Evolutionary conservation across 2,329 filamentous ascomycete species (phyloP), one percentile per base, ranked within the genome.

Genomic region (Penicillium psychrosexuale): DNA sequence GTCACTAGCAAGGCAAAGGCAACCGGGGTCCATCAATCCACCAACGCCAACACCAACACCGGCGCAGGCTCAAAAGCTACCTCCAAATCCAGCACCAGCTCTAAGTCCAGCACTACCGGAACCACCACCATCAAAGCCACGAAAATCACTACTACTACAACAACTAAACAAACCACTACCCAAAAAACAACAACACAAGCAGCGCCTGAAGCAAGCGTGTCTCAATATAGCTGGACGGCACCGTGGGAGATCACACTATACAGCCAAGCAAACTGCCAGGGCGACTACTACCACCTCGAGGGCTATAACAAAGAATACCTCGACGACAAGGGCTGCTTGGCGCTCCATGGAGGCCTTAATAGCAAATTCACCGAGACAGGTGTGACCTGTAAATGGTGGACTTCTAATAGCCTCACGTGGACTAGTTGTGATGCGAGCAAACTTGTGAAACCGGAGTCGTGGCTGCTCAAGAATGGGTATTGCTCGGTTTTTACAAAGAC

Each of bases 321-420:
- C 15, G 51, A 28, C 15, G 17, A 33, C 1, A 3, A n/a, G 2
- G 28, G 33, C 5, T 63, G 61, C 24, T 8, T 56, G 2, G 22
- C 11, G 1, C 19, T 62, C 3, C 42, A 47, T 3, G 51, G 50
- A 1, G 45, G 42, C 1, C 4, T 61, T 5, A 48, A 48, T 1
- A 49, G 30, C 31, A 11, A 47, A 19, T 28, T 38, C n/a, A 12
- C 43, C 2, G 42, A 44, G 3, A 54, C 19, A 8, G 45, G 30
- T 0, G 33, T 46, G 6, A 59, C 45, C 0, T 60, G 58, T 17
- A 57, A 45, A n/a, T 60, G 48, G 46, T 58, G 38, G 36, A 47
- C 39, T 2, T 15, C 51, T 13, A 36, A 38, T 24, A 36, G 56
- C 0, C 45, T 54, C 11, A 47, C 31, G 3, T 59, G 47, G 52